Base-by-base conservation (phyloP, 2,329 filamentous ascomycete genomes). In the Aaosphaeria pasadenensis region DNA sequence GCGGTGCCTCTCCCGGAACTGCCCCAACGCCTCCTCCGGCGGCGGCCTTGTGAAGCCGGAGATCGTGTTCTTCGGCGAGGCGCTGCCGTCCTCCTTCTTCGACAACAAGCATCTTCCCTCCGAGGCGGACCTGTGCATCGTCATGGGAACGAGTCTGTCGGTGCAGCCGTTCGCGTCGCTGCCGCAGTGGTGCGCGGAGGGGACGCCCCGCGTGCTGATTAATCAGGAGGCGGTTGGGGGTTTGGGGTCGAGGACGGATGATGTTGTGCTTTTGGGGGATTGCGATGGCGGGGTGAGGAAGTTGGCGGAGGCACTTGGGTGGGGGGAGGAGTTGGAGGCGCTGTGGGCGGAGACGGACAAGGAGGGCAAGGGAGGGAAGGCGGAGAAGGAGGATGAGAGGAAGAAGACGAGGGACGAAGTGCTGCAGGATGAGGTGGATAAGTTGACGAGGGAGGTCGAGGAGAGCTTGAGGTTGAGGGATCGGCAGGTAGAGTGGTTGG, bases 51-150 rank as follows among this genome's bases (percentile, higher is more conserved):
- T 96, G 35, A 96, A 96, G 72, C 91, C 91, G 0, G 89, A 96
- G 60, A 96, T 96, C 64, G 90, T 95, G 32, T 96, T 96, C 73
- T 96, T 96, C 59, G 91, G 91, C 44, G 91, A 95, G 65, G 70
- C 80, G 1, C 71, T 91, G 3, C 88, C 88, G 0, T 67, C 73
- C 5, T 72, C 71, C 0, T 95, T 95, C 70, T 84, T 86, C 63
- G 64, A 72, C 5, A 84, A 82, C 49, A 73, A 76, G 30, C 64
- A 74, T 38, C 69, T 86, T 9, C 79, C 83, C 0, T 72, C 71
- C 1, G 71, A 79, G 59, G 88, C 89, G 0, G 90, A 96, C 64
- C 72, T 96, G 2, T 81, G 87, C 39, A 86, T 97, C 45, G 80
- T 96, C 24, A 85, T 96, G 76, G 94, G 94, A 2, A 96, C 92